phyloP scores from a whole-genome alignment of 495 filamentous ascomycete genomes.

The Penicillium coffeae region DNA sequence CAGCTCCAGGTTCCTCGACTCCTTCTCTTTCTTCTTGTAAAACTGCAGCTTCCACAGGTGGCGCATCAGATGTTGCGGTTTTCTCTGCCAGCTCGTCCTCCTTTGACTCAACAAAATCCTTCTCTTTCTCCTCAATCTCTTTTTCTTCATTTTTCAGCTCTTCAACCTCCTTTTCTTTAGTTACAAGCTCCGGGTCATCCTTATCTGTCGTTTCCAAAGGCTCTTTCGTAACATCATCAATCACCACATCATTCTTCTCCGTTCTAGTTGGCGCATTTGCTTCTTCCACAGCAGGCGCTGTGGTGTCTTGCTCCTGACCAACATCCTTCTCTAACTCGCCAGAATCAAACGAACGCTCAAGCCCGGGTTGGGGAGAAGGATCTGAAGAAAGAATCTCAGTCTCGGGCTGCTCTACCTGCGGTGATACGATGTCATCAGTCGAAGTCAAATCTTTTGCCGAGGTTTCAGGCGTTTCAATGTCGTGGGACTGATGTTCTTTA shows the following conservation, averaged over 20 bases:
- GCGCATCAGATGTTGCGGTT: background rate
- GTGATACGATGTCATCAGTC: constrained; percentile 50
- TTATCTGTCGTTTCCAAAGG: constrained; percentile 1
- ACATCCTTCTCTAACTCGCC: constrained; percentile 12
- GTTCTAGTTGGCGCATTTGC: background rate
- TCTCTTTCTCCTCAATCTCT: background rate
- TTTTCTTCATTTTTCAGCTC: constrained; percentile 2
- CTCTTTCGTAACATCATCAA: constrained; percentile 3
- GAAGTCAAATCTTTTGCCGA: constrained; percentile 41
- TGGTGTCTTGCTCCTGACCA: constrained; percentile 10
- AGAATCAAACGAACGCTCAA: constrained; percentile 27
- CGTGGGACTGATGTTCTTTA: constrained; percentile 50
- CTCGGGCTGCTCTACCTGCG: constrained; percentile 46
- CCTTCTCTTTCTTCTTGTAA: constrained; percentile 3
- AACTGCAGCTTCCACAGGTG: background rate
- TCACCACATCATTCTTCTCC: constrained; percentile 1
- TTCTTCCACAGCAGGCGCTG: constrained; percentile 1
- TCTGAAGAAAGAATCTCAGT: constrained; percentile 33
- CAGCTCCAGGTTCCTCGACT: background rate
- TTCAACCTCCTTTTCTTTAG: constrained; percentile 1
- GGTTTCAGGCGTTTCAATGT: constrained; percentile 32
- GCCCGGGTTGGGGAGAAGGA: constrained; percentile 35
- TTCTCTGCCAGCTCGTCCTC: background rate
- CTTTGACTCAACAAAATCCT: background rate
- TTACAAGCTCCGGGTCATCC: constrained; percentile 1